Percentiles rank a stretch among this genome's conserved stretches.
Conservation (phyloP, 2,329 filamentous ascomycete species). For the Clathrospora elynae region DNA sequence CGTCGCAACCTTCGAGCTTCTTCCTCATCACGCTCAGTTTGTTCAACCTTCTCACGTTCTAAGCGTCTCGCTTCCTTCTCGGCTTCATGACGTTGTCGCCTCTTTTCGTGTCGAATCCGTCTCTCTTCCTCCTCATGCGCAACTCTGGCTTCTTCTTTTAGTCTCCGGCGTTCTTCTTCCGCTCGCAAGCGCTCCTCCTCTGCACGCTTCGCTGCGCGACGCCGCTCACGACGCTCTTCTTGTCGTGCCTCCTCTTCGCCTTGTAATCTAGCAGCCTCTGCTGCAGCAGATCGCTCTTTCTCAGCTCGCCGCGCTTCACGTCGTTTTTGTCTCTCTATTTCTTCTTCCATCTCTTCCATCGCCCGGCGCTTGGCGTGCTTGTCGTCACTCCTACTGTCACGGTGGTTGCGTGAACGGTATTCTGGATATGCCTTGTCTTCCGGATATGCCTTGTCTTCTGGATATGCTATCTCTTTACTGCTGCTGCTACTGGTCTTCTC, state of each 20-base stretch:
- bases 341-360: constrained; percentile 33
- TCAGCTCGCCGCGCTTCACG: constrained; percentile 38
- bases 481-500: constrained; percentile 33
- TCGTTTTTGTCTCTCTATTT: constrained; percentile 34
- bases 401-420: constrained; percentile 34
- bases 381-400: constrained; percentile 34
- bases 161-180: constrained; percentile 27
- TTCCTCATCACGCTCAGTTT: constrained; percentile 28
- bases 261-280: constrained; percentile 28
- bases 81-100: constrained; percentile 34
- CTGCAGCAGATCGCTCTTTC: constrained; percentile 33
- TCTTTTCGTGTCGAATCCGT: constrained; percentile 35
- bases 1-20: constrained; percentile 32
- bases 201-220: constrained; percentile 30
- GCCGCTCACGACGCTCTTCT: constrained; percentile 37
- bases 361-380: constrained; percentile 37
- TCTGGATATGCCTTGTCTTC: constrained; percentile 36
- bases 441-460: constrained; percentile 33
- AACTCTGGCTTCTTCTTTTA: constrained; percentile 26
- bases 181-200: constrained; percentile 28
- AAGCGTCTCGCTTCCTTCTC: constrained; percentile 28
- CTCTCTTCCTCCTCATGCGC: constrained; percentile 36
- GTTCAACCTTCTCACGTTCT: constrained; percentile 20
- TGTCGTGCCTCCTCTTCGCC: constrained; percentile 33
- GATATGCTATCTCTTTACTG: constrained; percentile 36